Evolutionary conservation across 2,329 filamentous ascomycete species (phyloP).

Genomic region (Sporothrix euskadiensis): DNA sequence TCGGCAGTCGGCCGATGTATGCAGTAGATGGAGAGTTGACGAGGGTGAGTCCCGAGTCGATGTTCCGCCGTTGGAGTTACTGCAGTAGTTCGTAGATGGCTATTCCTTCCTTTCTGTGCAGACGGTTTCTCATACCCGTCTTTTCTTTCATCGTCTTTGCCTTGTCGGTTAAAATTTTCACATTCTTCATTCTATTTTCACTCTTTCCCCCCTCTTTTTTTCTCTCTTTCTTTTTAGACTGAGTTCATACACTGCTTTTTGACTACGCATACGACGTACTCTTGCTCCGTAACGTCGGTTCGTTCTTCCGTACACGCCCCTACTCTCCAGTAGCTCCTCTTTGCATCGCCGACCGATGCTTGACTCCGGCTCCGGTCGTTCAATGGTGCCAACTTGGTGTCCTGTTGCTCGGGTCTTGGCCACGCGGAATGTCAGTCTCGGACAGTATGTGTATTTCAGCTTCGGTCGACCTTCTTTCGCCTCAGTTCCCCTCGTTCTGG

Average conservation of each 20-base stretch:
- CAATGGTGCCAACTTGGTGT: not conserved
- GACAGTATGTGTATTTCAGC: not conserved
- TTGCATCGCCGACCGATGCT: not conserved
- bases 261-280: not conserved
- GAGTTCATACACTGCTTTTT: too few species aligned
- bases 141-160: not conserved
- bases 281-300: not conserved
- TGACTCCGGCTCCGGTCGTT: not conserved
- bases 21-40: not conserved
- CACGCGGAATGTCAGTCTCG: not conserved
- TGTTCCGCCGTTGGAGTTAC: too few species aligned
- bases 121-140: not conserved
- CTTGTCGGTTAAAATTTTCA: not conserved
- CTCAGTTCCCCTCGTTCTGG: not conserved
- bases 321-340: not conserved
- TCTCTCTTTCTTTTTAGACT: too few species aligned
- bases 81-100: not conserved
- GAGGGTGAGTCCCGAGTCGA: too few species aligned
- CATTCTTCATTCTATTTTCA: too few species aligned
- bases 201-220: too few species aligned
- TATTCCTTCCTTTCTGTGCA: not conserved
- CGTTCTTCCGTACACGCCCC: not conserved
- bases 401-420: not conserved
- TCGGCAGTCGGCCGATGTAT: not conserved
- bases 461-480: not conserved